A percentile compares a stretch with the other conserved stretches of the same genome.
Conservation (phyloP, 1,284 basidiomycete species). For the Cutaneotrichosporon sp. region DNA sequence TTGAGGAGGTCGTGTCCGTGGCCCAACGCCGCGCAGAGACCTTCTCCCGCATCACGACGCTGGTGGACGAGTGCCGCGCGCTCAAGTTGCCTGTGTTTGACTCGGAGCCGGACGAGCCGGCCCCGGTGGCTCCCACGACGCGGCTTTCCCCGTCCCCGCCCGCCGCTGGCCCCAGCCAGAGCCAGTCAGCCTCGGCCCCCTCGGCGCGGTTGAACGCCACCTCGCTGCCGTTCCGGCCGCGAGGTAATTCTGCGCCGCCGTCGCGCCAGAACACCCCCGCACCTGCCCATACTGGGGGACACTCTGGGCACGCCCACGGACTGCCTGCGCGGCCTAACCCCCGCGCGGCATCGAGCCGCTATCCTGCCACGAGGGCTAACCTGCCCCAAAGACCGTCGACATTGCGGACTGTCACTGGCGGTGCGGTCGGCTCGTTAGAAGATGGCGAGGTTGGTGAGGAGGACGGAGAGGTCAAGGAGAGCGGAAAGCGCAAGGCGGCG, state of each 20-base stretch:
- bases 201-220: slow-evolving; percentile 17
- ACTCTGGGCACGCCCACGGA: not conserved
- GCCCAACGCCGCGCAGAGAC: slow-evolving; percentile 29
- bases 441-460: slow-evolving; percentile 12
- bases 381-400: slow-evolving; percentile 10
- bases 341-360: not conserved
- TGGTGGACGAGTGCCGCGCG: slow-evolving; percentile 35
- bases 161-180: not conserved
- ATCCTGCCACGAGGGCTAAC: not conserved
- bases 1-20: slow-evolving; percentile 21
- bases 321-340: not conserved
- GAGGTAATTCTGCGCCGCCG: slow-evolving; percentile 1
- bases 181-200: not conserved
- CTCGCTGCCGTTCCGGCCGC: slow-evolving; percentile 35
- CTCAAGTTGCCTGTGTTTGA: slow-evolving; percentile 26
- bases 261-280: slow-evolving; percentile 5
- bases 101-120: slow-evolving; percentile 1
- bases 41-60: slow-evolving; percentile 28
- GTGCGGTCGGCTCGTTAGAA: slow-evolving; percentile 1
- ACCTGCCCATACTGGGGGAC: not conserved
- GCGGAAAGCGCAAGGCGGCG: slow-evolving; percentile 7
- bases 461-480: slow-evolving; percentile 13
- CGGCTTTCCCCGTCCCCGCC: not conserved
- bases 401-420: slow-evolving; percentile 1
- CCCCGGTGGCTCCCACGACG: not conserved